Conservation (phyloP, 2,329 filamentous ascomycete species). For the Orbilia javanica region DNA sequence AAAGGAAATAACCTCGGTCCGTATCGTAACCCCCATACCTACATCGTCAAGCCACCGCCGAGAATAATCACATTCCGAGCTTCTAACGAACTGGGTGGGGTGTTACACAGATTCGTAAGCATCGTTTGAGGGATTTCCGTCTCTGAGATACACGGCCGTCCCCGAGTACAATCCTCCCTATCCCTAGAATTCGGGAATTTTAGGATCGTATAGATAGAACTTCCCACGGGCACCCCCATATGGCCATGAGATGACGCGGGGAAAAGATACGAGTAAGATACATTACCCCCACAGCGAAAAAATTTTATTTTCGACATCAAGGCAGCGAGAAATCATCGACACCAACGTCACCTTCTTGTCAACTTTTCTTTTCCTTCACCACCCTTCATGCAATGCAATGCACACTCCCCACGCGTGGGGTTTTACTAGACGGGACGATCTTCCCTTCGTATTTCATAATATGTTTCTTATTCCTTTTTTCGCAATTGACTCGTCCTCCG, state of each 20-base stretch:
- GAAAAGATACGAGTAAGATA: not conserved
- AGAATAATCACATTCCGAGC: not conserved
- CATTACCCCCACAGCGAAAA: conserved; percentile 15
- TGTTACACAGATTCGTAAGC: not conserved
- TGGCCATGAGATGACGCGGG: not conserved
- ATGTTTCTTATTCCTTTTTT: not conserved
- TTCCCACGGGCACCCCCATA: not conserved
- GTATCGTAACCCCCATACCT: not conserved
- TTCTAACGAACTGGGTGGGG: not conserved
- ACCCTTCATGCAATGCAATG: conserved; percentile 6
- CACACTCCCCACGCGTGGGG: conserved; percentile 13
- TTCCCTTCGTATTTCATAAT: not conserved
- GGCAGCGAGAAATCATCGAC: not conserved
- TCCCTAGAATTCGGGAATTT: not conserved
- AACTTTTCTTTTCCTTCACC: not conserved
- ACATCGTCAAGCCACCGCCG: not conserved
- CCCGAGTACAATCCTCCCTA: not conserved
- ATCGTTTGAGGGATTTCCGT: conserved; percentile 7
- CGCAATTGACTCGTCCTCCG: not conserved
- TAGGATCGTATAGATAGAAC: not conserved
- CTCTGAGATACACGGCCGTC: not conserved
- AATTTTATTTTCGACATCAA: not conserved
- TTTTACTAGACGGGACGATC: not conserved
- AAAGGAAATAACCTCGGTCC: not conserved
- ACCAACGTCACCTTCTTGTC: not conserved